Conservation (phyloP, 1,139 yeast genomes). For the Maudiozyma humilis region DNA sequence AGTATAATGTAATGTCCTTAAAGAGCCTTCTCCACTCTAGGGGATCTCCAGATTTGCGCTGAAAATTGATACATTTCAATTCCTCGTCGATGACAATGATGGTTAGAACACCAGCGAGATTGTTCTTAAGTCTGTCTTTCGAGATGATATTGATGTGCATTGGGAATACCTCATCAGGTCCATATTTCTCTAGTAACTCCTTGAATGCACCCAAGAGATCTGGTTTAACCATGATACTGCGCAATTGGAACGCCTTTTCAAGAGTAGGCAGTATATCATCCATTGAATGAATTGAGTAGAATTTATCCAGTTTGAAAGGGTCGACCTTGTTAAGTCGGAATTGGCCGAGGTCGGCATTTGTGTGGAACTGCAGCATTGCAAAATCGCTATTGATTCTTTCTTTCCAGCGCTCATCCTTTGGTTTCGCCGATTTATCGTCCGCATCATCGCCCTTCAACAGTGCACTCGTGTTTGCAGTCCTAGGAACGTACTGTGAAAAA, state of each 20-base stretch:
- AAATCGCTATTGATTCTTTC: slow-evolving; percentile 22
- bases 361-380: slow-evolving; percentile 26
- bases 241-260: slow-evolving; percentile 21
- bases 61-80: slow-evolving; percentile 42
- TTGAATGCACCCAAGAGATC: slow-evolving; percentile 21
- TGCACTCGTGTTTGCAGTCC: slow-evolving; percentile 2
- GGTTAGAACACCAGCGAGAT: slow-evolving; percentile 41
- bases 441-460: background rate
- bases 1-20: slow-evolving; percentile 43
- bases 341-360: slow-evolving; percentile 5
- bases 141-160: slow-evolving; percentile 38
- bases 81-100: slow-evolving; percentile 34
- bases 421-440: slow-evolving; percentile 1
- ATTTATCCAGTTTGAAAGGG: slow-evolving; percentile 27
- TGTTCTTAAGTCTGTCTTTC: slow-evolving; percentile 40
- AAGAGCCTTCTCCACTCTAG: slow-evolving; percentile 60
- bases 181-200: slow-evolving; percentile 9
- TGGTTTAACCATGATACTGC: slow-evolving; percentile 22
- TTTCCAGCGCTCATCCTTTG: slow-evolving; percentile 21
- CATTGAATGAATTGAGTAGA: slow-evolving; percentile 24
- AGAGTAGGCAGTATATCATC: slow-evolving; percentile 20
- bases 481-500: slow-evolving; percentile 12
- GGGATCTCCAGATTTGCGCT: slow-evolving; percentile 52
- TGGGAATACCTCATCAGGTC: slow-evolving; percentile 24
- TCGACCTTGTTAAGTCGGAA: slow-evolving; percentile 18